Conservation (phyloP, 2,329 filamentous ascomycete species). For the Fusarium hainanense region DNA sequence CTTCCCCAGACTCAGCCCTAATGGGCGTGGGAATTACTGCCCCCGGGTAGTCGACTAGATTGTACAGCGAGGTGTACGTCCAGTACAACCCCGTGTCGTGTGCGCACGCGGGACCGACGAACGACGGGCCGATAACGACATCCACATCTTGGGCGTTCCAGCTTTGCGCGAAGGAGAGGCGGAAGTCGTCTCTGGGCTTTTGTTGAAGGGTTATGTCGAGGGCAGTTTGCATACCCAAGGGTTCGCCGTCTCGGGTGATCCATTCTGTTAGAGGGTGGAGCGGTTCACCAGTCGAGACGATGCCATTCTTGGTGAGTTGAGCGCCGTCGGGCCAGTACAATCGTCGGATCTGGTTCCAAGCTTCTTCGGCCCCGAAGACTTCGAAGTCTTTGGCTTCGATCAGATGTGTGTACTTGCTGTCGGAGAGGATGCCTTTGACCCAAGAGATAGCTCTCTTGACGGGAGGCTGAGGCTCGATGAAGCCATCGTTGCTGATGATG, state of each 20-base stretch:
- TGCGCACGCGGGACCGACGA: constrained; percentile 51
- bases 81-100: constrained; percentile 53
- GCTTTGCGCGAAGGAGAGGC: constrained; percentile 48
- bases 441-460: constrained; percentile 52
- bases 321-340: constrained; percentile 62
- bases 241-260: constrained; percentile 49
- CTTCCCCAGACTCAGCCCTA: constrained; percentile 46
- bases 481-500: constrained; percentile 53
- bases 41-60: constrained; percentile 53
- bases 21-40: constrained; percentile 43
- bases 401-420: constrained; percentile 26
- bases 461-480: constrained; percentile 54
- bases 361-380: constrained; percentile 47
- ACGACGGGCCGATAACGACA: constrained; percentile 51
- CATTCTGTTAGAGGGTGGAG: constrained; percentile 57
- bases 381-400: constrained; percentile 52
- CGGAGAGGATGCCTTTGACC: constrained; percentile 39
- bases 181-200: constrained; percentile 47
- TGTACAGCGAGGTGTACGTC: constrained; percentile 54
- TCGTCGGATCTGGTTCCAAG: constrained; percentile 48
- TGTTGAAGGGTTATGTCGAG: constrained; percentile 22
- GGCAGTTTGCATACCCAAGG: constrained; percentile 33
- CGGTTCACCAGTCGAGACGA: constrained; percentile 56
- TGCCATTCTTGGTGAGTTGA: constrained; percentile 45
- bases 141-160: constrained; percentile 53